phyloP scores from a whole-genome alignment of 352 stramenopile genomes.

The Phytophthora sp. region DNA sequence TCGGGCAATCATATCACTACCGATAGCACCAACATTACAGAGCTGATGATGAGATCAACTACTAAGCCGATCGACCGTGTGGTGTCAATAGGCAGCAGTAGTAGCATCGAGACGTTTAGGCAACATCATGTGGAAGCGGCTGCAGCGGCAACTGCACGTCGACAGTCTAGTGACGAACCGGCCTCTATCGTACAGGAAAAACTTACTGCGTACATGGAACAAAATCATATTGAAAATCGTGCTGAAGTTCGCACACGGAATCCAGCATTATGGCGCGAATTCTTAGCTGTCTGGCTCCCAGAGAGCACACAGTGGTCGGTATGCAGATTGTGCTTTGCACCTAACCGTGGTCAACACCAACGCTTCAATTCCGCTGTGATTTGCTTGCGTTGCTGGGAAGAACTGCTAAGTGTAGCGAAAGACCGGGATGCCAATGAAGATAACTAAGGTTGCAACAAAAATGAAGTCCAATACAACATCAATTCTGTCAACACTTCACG shows the following conservation, averaged over 20 bases:
- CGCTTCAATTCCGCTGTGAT: conserved; percentile 60
- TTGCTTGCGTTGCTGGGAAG: conserved; percentile 47
- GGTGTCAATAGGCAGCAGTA: too few relatives aligned
- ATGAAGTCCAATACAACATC: too few relatives aligned
- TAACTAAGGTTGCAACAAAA: too few relatives aligned
- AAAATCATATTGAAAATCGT: conserved; percentile 36
- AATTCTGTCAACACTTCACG: too few relatives aligned
- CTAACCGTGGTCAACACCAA: conserved; percentile 53
- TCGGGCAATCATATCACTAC: too few relatives aligned
- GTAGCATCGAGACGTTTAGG: not conserved
- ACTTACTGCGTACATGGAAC: conserved; percentile 41
- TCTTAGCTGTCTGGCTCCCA: conserved; percentile 36
- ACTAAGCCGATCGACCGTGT: too few relatives aligned
- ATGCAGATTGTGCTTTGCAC: conserved; percentile 48
- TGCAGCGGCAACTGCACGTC: not conserved
- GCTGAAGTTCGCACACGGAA: conserved; percentile 37
- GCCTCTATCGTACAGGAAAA: conserved; percentile 16
- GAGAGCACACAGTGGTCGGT: conserved; percentile 17
- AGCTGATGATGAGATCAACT: not conserved
- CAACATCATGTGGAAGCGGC: conserved; percentile 7
- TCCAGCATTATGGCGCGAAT: conserved; percentile 50
- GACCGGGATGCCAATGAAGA: conserved; percentile 8
- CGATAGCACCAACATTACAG: not conserved
- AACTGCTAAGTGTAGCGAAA: conserved; percentile 29
- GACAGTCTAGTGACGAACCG: conserved; percentile 4